Conservation (phyloP, 2,329 filamentous ascomycete genomes). For the Metarhizium sp. region DNA sequence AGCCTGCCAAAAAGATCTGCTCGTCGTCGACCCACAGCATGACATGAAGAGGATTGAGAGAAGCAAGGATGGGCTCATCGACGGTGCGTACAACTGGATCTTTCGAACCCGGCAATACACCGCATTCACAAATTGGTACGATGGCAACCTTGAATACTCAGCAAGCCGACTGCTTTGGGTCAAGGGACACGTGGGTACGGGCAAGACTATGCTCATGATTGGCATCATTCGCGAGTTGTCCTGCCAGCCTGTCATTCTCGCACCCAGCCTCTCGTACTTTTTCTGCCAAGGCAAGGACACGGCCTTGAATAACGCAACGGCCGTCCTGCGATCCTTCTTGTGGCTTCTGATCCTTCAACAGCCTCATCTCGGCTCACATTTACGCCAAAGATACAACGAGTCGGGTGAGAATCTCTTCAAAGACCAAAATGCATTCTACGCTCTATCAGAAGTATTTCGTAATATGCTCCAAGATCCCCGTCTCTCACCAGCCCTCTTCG, state of each 20-base stretch:
- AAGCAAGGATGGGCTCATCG: too few relatives aligned
- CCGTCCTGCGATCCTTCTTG: conserved; percentile 29
- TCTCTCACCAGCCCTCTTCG: too few relatives aligned
- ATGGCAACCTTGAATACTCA: neutral
- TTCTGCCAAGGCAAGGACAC: conserved; percentile 30
- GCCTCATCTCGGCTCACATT: too few relatives aligned
- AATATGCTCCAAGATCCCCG: too few relatives aligned
- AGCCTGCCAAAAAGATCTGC: conserved; percentile 1
- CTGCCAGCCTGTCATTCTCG: conserved; percentile 2
- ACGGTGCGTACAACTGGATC: too few relatives aligned
- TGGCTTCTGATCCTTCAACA: conserved; percentile 19
- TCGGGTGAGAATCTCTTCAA: too few relatives aligned
- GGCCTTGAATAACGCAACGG: conserved; percentile 19
- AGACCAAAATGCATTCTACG: too few relatives aligned
- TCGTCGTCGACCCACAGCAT: neutral
- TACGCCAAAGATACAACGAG: too few relatives aligned
- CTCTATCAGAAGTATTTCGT: too few relatives aligned
- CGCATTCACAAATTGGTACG: conserved; percentile 16
- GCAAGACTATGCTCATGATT: neutral
- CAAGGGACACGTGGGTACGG: neutral
- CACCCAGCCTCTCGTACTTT: conserved; percentile 16
- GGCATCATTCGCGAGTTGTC: conserved; percentile 14
- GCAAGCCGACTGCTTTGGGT: neutral
- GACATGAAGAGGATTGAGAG: neutral
- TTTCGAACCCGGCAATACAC: too few relatives aligned